Base-by-base conservation (phyloP, 441 rosid species). In the Bruguiera hainesii region DNA sequence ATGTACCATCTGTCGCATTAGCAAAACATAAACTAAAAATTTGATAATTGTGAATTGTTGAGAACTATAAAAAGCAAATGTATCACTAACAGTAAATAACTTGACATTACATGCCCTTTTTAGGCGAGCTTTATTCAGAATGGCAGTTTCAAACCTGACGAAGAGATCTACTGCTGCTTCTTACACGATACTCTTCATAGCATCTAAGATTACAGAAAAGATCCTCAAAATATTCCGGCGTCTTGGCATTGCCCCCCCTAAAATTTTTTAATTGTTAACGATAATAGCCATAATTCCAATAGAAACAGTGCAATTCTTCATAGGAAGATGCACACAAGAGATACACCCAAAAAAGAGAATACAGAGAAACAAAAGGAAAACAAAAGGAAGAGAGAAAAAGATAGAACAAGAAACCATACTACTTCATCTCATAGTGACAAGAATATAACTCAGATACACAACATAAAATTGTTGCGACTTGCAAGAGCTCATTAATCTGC, bases 141-240 rank as follows among this genome's bases (percentile, higher is more conserved):
- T 26, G 15, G 28, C 59, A 55, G 46, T 67, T 67, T 56, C 76
- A 70, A 68, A 94, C 99, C 96, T 89, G 86, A 16, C 98, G 96
- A 53, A 94, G 84, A 75, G 70, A 89, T 70, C 89, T 75, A 67
- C 79, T 79, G 72, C 96, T 89, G 64, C 97, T 94, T 80, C 98
- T 88, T 74, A 88, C 61, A 56, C 94, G 86, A 80, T 94, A 94
- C 61, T 91, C 93, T 83, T 94, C 98, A 73, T 87, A 85, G 84
- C 98, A 94, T 63, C 64, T 84, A 75, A 92, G 82, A 52, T 84
- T 79, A 71, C 99, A 94, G 72, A 94, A 94, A 55, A 94, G 91
- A 84, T 94, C 99, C 83, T 94, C 99, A 75, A 94, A 86, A 82
- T 82, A 94, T 78, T 87, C 94, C 48, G 98, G 97, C 35, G 76